Base-by-base conservation (phyloP, 2,329 filamentous ascomycete species). In the Talaromyces verruculosus region DNA sequence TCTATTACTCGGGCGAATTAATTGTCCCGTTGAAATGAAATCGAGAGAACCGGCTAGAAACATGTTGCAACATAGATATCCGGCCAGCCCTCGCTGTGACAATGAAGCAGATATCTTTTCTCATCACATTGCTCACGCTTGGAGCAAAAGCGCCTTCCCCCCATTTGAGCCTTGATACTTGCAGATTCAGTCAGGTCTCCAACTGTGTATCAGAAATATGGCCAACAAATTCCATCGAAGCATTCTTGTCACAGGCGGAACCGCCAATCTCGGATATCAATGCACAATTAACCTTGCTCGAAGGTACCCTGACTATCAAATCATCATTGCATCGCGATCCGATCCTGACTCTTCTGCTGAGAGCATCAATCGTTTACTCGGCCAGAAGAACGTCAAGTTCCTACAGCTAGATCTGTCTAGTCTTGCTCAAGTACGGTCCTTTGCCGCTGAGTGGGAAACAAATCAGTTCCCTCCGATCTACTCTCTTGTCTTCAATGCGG, bases 401-500 rank as follows among this genome's bases (percentile, higher is more conserved):
- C 68, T 81, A 5, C 71, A 75, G 0, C 77, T 85, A 4, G 81
- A 85, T 68, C 77, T 85, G 2, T 74, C 76, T n/a, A 72, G 72
- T 55, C 67, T 76, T 1, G 64, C 72, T 17, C 79, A 77, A 11
- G 75, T 84, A 17, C 79, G 81, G n/a, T 45, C 69, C 10, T 85
- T 82, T 65, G 80, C 73, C 19, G 57, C 71, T n/a, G 53, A 72
- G 1, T 84, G 77, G 76, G 65, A 69, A 2, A 55, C 70, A 2
- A 73, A 72, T 7, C 68, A 74, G 1, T 75, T 77, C 28, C 78
- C 82, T 3, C 79, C 80, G 0, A 81, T 85, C 65, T 73, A 78
- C 60, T 72, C 76, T 4, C 76, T 85, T 5, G 67, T 83, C n/a
- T 73, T 84, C 22, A 85, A 85, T 62, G 83, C 83, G 1, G 83